These are phyloP conservation scores for Cytospora piceae DNA, from an alignment of 2,329 filamentous ascomycete genomes.

Conservation along the genomic window DNA sequence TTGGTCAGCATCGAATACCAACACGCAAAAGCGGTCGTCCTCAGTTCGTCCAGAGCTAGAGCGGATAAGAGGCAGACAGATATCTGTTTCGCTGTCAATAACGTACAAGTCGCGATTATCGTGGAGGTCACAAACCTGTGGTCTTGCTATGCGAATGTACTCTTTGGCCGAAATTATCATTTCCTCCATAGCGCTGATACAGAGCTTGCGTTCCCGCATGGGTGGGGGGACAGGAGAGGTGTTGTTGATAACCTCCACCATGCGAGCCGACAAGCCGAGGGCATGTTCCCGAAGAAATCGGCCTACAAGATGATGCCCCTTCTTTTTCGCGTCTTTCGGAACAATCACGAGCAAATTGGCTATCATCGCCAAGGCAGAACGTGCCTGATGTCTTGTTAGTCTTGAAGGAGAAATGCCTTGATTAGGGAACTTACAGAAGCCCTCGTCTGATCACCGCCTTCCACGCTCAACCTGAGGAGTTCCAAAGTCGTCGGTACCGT, in stretches of 20 bases:
- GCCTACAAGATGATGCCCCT: constrained; percentile 60
- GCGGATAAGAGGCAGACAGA: constrained; percentile 90
- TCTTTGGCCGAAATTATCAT: constrained; percentile 78
- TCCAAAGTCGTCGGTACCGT: constrained; percentile 78
- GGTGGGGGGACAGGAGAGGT: constrained; percentile 55
- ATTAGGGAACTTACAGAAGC: constrained; percentile 54
- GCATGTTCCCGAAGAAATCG: constrained; percentile 82
- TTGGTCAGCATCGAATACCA: constrained; percentile 80
- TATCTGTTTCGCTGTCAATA: constrained; percentile 59
- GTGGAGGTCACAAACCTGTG: constrained; percentile 62
- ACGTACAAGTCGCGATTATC: background rate
- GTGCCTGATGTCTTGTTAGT: constrained; percentile 47
- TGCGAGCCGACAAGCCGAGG: constrained; percentile 81
- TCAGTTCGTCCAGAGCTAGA: constrained; percentile 73
- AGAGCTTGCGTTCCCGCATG: constrained; percentile 72
- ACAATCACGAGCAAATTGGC: constrained; percentile 37
- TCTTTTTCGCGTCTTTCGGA: constrained; percentile 50
- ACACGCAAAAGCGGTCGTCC: constrained; percentile 77
- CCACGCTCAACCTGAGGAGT: constrained; percentile 77
- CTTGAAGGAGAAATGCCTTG: constrained; percentile 20
- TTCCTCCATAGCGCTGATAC: constrained; percentile 82
- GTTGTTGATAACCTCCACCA: constrained; percentile 80
- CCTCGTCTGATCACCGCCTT: constrained; percentile 62
- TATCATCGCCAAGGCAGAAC: constrained; percentile 53
- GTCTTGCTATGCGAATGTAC: constrained; percentile 77